Evolutionary conservation across 805 yeast genomes (phyloP).

Genomic region (Nakazawaea peltata): DNA sequence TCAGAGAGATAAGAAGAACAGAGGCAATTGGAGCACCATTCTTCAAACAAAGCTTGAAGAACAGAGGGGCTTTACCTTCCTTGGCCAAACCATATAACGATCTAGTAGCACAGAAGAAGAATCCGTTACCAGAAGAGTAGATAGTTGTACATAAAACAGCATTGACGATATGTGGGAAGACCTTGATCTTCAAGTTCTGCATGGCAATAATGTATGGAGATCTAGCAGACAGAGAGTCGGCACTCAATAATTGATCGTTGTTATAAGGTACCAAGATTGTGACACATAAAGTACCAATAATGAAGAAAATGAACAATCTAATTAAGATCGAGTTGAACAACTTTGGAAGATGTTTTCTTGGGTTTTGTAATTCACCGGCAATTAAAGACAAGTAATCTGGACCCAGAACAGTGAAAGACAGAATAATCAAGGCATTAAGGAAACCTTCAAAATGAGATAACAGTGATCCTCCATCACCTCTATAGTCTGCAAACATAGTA

Average conservation of each 20-base stretch:
- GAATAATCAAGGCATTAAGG: constrained; percentile 56
- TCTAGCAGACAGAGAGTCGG: constrained; percentile 33
- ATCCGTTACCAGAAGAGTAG: constrained; percentile 78
- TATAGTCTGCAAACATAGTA: constrained; percentile 27
- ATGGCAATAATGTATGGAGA: constrained; percentile 82
- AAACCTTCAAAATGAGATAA: constrained; percentile 62
- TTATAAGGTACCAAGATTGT: constrained; percentile 35
- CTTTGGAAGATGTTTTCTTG: constrained; percentile 34
- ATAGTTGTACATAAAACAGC: constrained; percentile 67
- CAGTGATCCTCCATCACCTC: constrained; percentile 29
- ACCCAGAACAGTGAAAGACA: constrained; percentile 62
- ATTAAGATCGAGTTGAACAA: constrained; percentile 38
- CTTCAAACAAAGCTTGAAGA: constrained; percentile 54
- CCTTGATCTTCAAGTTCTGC: constrained; percentile 52
- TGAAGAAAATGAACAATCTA: constrained; percentile 33
- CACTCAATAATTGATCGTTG: constrained; percentile 27
- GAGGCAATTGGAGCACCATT: constrained; percentile 71
- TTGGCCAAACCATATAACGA: constrained; percentile 62
- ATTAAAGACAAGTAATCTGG: constrained; percentile 40
- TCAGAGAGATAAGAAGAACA: constrained; percentile 42
- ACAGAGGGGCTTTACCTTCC: constrained; percentile 63
- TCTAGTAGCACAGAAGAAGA: constrained; percentile 61
- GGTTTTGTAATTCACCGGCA: constrained; percentile 39
- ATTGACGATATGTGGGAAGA: constrained; percentile 68
- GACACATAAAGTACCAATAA: constrained; percentile 41